Percentiles rank a stretch among this genome's conserved stretches.
Conservation (phyloP, 1,284 basidiomycete genomes). For the Sanguinoderma infundibulare region DNA sequence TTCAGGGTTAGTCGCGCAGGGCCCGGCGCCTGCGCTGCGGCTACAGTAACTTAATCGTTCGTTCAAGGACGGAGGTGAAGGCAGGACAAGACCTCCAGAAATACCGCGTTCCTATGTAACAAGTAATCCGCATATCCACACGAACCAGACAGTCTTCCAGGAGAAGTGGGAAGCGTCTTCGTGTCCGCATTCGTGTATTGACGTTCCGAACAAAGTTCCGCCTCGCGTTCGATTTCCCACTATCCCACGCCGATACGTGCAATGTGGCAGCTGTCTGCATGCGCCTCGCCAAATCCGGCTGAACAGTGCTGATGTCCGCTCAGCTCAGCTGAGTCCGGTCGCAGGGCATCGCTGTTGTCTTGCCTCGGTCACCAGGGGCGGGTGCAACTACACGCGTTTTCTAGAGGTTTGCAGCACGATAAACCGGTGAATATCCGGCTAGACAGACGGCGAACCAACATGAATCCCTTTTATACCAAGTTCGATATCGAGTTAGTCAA, state of each 20-base stretch:
- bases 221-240: not conserved
- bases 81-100: not conserved
- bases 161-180: not conserved
- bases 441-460: too few species aligned
- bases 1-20: not conserved
- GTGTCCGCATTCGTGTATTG: not conserved
- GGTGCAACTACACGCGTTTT: not conserved
- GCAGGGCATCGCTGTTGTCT: not conserved
- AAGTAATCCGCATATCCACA: not conserved
- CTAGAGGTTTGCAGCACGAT: not conserved
- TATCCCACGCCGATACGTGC: not conserved
- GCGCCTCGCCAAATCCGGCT: not conserved
- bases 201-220: not conserved
- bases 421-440: not conserved
- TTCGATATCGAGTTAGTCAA: not conserved
- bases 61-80: not conserved
- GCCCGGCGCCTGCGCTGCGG: not conserved
- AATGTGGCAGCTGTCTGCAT: not conserved
- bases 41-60: not conserved
- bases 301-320: not conserved
- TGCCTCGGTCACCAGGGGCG: not conserved
- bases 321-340: not conserved
- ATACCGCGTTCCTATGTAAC: not conserved
- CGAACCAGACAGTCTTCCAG: not conserved
- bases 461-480: too few species aligned